Evolutionary conservation across 148 eudicot genomes (phyloP), one percentile per base, ranked within the genome.

Genomic region (Persicaria maculosa): DNA sequence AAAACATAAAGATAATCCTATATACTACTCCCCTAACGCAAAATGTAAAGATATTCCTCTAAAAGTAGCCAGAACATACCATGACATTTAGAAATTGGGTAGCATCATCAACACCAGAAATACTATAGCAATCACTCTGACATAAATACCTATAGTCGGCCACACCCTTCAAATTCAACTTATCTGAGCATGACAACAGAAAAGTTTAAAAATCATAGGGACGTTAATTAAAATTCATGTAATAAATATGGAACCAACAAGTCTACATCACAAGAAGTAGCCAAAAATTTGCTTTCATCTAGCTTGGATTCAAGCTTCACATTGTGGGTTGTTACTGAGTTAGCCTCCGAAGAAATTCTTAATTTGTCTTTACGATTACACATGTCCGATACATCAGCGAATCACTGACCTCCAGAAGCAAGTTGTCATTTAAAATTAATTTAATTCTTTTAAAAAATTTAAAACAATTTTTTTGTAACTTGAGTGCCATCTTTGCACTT

Each of bases 101-200:
- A 67, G 96, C 93, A 80, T 95, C 98, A 83, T 95, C 92, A 82
- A 95, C 92, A 76, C 92, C 90, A 62, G 87, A 62, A 81, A 95
- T 90, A 43, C 87, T 78, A 76, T 85, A 80, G 85, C 98, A 93
- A 72, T 73, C 83, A 79, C 97, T 95, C 83, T 95, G 93, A 67
- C 73, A 79, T 85, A 95, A 79, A 77, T 92, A 95, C 19, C 86
- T 89, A 74, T 88, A 95, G 55, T 90, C 96, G 62, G 80, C 84
- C 47, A 81, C 88, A 77, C 78, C 77, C 88, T 83, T 84, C 85
- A 95, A 78, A 77, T 88, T 88, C 82, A 95, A 74, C 84, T 92
- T 92, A 72, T 89, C 98, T 95, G 86, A 68, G 48, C 6, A 69
- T 44, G 25, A 69, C 50, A 44, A 68, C 6, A 25, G 44, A 61